Evolutionary conservation across 75 land plant species (phyloP).

Genomic region (Cryptomeria japonica): DNA sequence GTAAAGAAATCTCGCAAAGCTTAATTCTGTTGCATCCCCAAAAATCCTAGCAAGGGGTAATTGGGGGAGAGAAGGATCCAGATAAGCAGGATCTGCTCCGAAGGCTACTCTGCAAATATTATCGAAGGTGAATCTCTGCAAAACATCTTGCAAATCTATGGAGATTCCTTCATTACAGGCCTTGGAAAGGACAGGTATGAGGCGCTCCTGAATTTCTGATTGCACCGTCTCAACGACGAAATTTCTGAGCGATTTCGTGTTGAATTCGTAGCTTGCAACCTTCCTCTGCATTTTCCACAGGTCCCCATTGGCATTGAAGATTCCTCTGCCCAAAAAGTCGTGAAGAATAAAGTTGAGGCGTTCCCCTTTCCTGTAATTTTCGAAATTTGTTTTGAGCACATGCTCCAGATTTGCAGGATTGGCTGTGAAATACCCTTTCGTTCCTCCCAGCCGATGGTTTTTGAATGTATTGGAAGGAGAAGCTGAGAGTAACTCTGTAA

Average conservation of each 20-base stretch:
- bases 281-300: too few relatives aligned
- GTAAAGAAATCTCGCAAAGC: too few relatives aligned
- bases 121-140: slow-evolving; percentile 21
- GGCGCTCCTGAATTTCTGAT: slow-evolving; percentile 28
- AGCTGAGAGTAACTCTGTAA: not conserved
- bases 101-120: slow-evolving; percentile 21
- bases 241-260: not conserved
- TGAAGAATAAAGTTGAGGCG: slow-evolving; percentile 1
- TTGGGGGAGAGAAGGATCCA: slow-evolving; percentile 14
- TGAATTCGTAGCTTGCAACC: not conserved
- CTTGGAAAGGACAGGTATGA: slow-evolving; percentile 43
- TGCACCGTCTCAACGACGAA: not conserved
- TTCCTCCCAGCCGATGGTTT: not conserved
- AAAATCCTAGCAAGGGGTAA: slow-evolving; percentile 19
- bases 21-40: slow-evolving; percentile 13
- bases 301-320: too few relatives aligned
- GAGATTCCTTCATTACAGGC: slow-evolving; percentile 7
- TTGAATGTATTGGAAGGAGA: not conserved
- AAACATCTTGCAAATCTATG: not conserved
- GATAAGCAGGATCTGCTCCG: slow-evolving; percentile 25
- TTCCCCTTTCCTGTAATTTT: slow-evolving; percentile 19
- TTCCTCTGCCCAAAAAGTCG: slow-evolving; percentile 21
- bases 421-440: not conserved
- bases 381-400: slow-evolving; percentile 31
- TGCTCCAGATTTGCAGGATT: slow-evolving; percentile 30